These are phyloP conservation scores for Suillus fuscotomentosus DNA, from an alignment of 768 basidiomycete genomes.

Conservation along the genomic window DNA sequence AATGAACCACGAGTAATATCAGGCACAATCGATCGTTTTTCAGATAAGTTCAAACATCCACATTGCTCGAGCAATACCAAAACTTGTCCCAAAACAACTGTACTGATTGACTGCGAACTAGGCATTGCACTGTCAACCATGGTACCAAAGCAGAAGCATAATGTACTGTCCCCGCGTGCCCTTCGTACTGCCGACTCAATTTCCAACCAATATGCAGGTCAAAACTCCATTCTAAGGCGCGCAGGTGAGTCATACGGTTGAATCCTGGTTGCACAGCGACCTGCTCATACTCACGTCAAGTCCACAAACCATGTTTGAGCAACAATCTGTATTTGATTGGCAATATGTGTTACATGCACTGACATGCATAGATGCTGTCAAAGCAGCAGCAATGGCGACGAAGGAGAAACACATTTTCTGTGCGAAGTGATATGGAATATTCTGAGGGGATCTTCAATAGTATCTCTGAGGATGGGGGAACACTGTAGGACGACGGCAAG, in stretches of 20 bases:
- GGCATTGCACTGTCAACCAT: too few species aligned
- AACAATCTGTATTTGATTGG: neutral
- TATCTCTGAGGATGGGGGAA: neutral
- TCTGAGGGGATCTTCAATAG: neutral
- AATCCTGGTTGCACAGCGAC: neutral
- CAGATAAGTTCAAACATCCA: too few species aligned
- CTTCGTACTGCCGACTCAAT: too few species aligned
- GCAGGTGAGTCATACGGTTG: neutral
- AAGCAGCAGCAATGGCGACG: neutral
- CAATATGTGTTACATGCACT: neutral
- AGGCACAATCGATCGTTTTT: too few species aligned
- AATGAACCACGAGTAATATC: too few species aligned
- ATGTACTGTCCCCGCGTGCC: too few species aligned
- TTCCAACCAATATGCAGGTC: too few species aligned
- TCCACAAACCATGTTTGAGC: neutral
- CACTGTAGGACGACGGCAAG: too few species aligned
- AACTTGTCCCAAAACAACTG: too few species aligned
- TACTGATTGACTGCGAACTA: too few species aligned
- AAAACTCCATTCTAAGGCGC: neutral
- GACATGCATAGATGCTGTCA: neutral
- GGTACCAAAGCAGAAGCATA: too few species aligned
- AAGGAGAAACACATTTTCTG: neutral
- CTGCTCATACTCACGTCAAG: neutral
- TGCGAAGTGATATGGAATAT: neutral
- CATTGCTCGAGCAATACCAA: too few species aligned